Evolutionary conservation across 1,284 basidiomycete species (phyloP), one percentile per base, ranked within the genome.

Genomic region (Cryptococcus wingfieldii): DNA sequence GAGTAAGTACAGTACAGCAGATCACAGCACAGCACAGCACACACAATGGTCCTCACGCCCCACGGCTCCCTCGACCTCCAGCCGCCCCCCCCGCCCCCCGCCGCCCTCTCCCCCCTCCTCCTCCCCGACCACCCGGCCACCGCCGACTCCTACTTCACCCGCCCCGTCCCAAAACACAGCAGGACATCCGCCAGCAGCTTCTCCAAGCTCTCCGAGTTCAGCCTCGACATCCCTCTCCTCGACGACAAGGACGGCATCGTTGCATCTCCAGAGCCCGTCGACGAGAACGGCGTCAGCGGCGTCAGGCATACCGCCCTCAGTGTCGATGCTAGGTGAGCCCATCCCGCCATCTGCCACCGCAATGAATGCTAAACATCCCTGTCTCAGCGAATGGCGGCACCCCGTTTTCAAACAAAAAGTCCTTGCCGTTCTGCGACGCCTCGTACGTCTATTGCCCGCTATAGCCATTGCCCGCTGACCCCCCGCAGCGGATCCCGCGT

Each of bases 291-390:
- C 7, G 81, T 84, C 55, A 83, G 86, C 51, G 87, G 86, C 10
- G 69, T 93, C 46, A 79, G 79, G 41, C 86, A 91, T 77, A 80
- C 82, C 23, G 77, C 79, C 19, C 65, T 82, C 9, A 82, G 76
- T 64, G 76, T 93, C 50, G 83, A 89, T 67, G 83, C 88, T 41
- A 85, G 83, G 88, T 90, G 77, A 84, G 87, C 16, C 18, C 1
- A 27, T 46, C 18, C 16, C 27, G 8, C 38, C n/a, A 25, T 19
- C 8, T 13, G 5, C 47, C 28, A 7, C 34, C 48, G 34, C 23
- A 50, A 16, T 12, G 13, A 50, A 16, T 12, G 13, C 34, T 27
- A 25, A 27, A 25, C 39, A 31, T 18, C 14, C 12, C 48, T 41
- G n/a, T 47, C 28, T 38, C 19, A 74, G 72, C 39, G 69, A 72